Evolutionary conservation across 371 early-diverging fungal genomes (phyloP), one percentile per base, ranked within the genome.

Genomic region (Funneliformis caledonium): DNA sequence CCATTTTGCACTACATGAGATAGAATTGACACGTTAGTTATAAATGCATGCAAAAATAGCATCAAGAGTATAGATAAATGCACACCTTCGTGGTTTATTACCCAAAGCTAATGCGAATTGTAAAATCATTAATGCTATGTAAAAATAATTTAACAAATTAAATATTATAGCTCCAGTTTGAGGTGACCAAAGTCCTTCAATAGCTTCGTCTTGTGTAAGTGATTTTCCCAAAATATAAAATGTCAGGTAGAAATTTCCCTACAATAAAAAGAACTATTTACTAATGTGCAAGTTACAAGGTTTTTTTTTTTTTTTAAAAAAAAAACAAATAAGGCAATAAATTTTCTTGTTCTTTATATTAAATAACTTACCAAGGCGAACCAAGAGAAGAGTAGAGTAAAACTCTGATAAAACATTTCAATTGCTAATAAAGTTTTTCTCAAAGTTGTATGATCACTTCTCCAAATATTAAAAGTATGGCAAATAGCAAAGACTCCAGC

Each of bases 401-500:
- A 82, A 48, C 89, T 85, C 72, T 93, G 89, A 84, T 95, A 95
- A 56, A 94, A 80, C 80, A 90, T 88, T 84, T 94, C 93, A 59
- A 95, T 60, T 65, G 90, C 88, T 82, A 95, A 86, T 83, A 90
- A 81, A n/a, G 89, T 69, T 72, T 92, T 92, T 48, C 94, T 88
- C 61, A 87, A 81, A 72, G 88, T 82, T 72, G 85, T 87, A 82
- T 95, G 95, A 47, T 89, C 88, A 4, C 93, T 91, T 42, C 92
- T 83, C 85, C 92, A 91, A 81, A 97, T 91, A 70, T 92, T 88
- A 76, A 87, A 88, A 88, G 91, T 95, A 83, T 97, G 93, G 26
- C 86, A 88, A 62, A 95, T 81, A 7, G 96, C 92, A 84, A 96
- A 96, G 59, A 97, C 88, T 33, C 92, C 92, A 4, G 97, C 97